Percentiles rank a stretch among this genome's conserved stretches.
Conservation (phyloP, 257 asterid species). For the Verbena officinalis region DNA sequence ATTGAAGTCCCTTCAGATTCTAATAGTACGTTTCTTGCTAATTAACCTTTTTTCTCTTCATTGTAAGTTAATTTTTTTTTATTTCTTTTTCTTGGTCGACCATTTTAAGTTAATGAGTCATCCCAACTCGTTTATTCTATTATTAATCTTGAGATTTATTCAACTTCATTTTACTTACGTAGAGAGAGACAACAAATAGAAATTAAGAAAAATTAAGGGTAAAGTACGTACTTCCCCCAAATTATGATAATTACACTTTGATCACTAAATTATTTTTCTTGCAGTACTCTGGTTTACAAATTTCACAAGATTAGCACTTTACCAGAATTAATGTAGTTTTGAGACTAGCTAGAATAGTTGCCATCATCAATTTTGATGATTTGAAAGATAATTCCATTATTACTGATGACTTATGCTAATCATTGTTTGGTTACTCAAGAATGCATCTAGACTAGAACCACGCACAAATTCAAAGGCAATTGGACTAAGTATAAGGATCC, state of each 20-base stretch:
- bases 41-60: too few species aligned
- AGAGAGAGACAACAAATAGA: too few species aligned
- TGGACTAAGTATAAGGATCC: slow-evolving; percentile 11
- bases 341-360: too few species aligned
- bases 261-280: too few species aligned
- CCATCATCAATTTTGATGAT: too few species aligned
- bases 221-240: too few species aligned
- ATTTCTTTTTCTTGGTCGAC: not conserved
- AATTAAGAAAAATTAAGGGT: too few species aligned
- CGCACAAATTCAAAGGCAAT: slow-evolving; percentile 27
- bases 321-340: too few species aligned
- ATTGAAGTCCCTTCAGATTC: not conserved
- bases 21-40: not conserved
- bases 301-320: too few species aligned
- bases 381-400: not conserved
- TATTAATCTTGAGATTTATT: not conserved
- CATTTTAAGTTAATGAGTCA: not conserved
- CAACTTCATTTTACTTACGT: not conserved
- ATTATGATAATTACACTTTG: too few species aligned
- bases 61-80: too few species aligned
- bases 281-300: too few species aligned
- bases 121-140: not conserved
- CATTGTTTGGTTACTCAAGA: slow-evolving; percentile 22
- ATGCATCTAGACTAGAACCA: slow-evolving; percentile 43
- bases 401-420: slow-evolving; percentile 9